Evolutionary conservation across 768 basidiomycete species (phyloP).

Genomic region (Boletus coccyginus): DNA sequence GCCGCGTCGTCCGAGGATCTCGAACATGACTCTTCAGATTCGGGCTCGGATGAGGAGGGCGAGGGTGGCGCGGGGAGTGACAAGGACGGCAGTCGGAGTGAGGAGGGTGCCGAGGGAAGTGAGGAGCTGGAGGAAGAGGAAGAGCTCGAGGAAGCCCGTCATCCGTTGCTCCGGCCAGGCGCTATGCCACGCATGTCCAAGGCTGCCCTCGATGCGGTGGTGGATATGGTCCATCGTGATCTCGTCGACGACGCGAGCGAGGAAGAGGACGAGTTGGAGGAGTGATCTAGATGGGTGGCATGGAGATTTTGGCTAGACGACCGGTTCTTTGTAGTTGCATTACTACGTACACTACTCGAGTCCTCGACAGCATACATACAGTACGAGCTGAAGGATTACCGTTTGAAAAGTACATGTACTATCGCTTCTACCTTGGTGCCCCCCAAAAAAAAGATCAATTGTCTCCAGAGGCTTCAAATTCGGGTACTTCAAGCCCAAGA

Average conservation of each 20-base stretch:
- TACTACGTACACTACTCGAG: no score
- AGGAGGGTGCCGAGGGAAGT: constrained; percentile 33
- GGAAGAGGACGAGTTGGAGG: constrained; percentile 51
- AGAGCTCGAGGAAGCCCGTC: constrained; percentile 51
- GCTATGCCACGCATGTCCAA: constrained; percentile 70
- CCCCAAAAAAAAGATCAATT: no score
- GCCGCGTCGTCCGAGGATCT: constrained; percentile 40
- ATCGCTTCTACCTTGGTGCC: no score
- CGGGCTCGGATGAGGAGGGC: constrained; percentile 27
- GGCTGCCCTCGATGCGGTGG: constrained; percentile 61
- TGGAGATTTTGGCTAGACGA: background rate
- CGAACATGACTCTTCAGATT: constrained; percentile 37
- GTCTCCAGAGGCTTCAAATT: no score
- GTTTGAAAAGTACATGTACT: no score
- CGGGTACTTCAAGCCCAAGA: no score
- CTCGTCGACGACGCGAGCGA: constrained; percentile 37
- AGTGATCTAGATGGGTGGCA: constrained; percentile 24
- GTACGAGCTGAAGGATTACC: no score
- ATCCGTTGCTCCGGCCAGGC: constrained; percentile 63
- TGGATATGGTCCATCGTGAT: constrained; percentile 58
- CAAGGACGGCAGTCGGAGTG: constrained; percentile 30
- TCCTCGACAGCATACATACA: no score
- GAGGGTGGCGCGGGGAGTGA: constrained; percentile 17
- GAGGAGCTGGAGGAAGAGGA: constrained; percentile 41
- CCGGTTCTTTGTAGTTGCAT: background rate